Evolutionary conservation across 176 grass and related monocot species (phyloP).

Genomic region (Oropetium thomaeum): DNA sequence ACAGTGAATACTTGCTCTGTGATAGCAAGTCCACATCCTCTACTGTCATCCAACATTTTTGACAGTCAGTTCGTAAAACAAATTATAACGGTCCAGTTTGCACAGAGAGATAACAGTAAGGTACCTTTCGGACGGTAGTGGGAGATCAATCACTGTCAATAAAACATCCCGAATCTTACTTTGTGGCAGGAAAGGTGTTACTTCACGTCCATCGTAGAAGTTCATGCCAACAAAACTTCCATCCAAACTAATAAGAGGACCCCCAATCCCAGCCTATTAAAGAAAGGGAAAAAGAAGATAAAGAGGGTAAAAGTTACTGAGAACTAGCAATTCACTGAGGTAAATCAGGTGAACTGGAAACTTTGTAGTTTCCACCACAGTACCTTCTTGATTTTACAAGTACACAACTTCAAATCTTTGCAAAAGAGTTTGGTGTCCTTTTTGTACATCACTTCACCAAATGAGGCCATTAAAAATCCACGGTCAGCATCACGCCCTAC

Average conservation of each 20-base stretch:
- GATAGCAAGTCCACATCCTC: not conserved
- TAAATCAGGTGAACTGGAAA: not conserved
- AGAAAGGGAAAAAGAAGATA: not conserved
- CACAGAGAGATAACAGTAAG: not conserved
- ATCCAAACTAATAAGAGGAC: conserved; percentile 10
- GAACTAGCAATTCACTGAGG: not conserved
- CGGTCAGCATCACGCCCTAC: not conserved
- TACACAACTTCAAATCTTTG: conserved; percentile 6
- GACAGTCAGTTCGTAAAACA: not conserved
- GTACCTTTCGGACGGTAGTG: not conserved
- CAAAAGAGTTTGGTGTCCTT: not conserved
- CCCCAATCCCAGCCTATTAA: conserved; percentile 21
- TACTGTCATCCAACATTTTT: not conserved
- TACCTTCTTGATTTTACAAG: conserved; percentile 37
- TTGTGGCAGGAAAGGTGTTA: conserved; percentile 14
- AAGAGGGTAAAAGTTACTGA: not conserved
- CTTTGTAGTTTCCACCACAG: too few species aligned
- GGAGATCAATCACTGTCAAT: not conserved
- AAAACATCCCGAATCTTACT: not conserved
- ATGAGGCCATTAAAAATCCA: conserved; percentile 15
- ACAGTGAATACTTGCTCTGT: too few species aligned
- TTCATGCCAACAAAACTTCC: conserved; percentile 20
- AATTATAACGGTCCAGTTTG: not conserved
- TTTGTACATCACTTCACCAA: not conserved
- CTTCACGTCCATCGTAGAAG: not conserved